Evolutionary conservation across 1,139 yeast genomes (phyloP).

Genomic region (Scheffersomyces titani): DNA sequence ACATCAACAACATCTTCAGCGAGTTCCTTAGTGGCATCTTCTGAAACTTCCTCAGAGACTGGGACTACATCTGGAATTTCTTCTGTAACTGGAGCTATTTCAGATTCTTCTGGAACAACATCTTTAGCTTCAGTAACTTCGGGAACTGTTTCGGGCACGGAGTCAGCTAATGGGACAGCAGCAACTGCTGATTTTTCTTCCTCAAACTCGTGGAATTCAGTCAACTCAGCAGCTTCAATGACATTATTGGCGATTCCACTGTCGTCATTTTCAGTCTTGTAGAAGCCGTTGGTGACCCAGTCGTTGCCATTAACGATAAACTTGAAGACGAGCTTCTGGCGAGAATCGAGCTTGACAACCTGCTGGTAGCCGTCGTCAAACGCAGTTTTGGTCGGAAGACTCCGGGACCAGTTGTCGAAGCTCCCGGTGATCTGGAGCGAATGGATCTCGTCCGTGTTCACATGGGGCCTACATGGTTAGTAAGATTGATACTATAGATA

Average conservation of each 20-base stretch:
- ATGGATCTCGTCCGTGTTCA: constrained; percentile 5
- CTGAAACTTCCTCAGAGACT: neutral
- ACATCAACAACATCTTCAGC: constrained; percentile 2
- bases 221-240: constrained; percentile 30
- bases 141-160: constrained; percentile 2
- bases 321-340: constrained; percentile 28
- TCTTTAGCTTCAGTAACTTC: neutral
- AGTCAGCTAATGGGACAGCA: neutral
- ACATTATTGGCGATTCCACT: constrained; percentile 42
- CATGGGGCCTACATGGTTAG: constrained; percentile 8
- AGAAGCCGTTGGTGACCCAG: constrained; percentile 34
- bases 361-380: constrained; percentile 17
- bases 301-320: constrained; percentile 36
- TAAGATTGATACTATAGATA: neutral
- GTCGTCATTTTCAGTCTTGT: constrained; percentile 30
- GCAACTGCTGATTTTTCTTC: neutral
- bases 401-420: constrained; percentile 42
- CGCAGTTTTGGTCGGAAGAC: constrained; percentile 14
- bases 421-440: constrained; percentile 43
- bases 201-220: constrained; percentile 1
- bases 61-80: neutral
- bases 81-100: neutral
- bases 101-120: neutral
- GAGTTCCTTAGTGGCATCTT: neutral
- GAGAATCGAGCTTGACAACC: constrained; percentile 9